Evolutionary conservation across 192 early-diverging fungal genomes (phyloP), one percentile per base, ranked within the genome.

Genomic region (Coemansia sp.): DNA sequence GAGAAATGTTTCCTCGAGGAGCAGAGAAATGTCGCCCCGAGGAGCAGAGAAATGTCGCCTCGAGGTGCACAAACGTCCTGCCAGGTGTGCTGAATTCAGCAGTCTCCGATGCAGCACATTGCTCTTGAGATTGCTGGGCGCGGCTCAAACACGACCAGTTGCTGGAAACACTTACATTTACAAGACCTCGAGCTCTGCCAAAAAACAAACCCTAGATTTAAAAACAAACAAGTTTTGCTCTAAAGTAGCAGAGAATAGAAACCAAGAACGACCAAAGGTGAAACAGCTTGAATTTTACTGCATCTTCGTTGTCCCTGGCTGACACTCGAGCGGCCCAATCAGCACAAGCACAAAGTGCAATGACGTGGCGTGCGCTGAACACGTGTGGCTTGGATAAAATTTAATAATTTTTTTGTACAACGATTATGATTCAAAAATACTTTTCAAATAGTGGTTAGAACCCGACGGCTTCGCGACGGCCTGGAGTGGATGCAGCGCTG

Each of bases 401-500:
- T 48, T 5, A 35, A 35, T 5, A 35, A 35, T 35, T 58, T 8
- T 58, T 56, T 41, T 58, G 23, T 37, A 58, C 35, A 41, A 38
- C 32, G 32, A 35, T 35, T 35, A 32, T 32, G 32, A 35, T 35
- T 35, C 32, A 35, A 29, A 21, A 35, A 35, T 35, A 35, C 49
- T 15, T 17, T 38, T 38, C 37, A 2, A 19, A 48, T 12, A 12
- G 3, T 6, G 21, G 11, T 56, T 37, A 79, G 35, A 74, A 62
- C 9, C 64, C 76, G 3, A 79, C 68, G 0, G 66, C 72, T 14
- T 71, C 68, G 19, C 72, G 76, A 5, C 76, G 72, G 0, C 76
- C 76, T 2, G 76, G 76, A 4, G 76, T 79, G 8, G 76, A 79
- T n/a, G 76, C 76, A 2, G 76, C 65, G 58, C 76, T 79, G 14